These are phyloP conservation scores for Neurospora sp. DNA, from an alignment of 2,329 filamentous ascomycete genomes.

Conservation along the genomic window DNA sequence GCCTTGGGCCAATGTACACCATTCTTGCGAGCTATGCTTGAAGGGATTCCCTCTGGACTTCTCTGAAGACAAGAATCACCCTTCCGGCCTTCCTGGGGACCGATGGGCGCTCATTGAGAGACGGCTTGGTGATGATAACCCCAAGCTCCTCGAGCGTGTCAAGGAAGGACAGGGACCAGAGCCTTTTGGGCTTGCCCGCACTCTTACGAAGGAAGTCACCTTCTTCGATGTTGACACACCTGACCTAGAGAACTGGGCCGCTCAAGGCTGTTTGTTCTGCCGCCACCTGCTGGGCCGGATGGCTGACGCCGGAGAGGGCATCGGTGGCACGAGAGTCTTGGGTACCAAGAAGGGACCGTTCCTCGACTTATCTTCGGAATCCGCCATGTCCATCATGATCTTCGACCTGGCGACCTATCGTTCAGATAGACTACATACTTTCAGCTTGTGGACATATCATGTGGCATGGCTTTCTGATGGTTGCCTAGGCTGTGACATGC, in stretches of 20 bases:
- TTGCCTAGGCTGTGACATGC: background rate
- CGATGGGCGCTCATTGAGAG: background rate
- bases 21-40: background rate
- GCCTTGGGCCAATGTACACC: background rate
- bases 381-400: background rate
- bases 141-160: background rate
- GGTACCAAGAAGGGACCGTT: background rate
- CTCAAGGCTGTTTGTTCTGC: background rate
- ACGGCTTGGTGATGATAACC: background rate
- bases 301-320: background rate
- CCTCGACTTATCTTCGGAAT: background rate
- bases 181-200: background rate
- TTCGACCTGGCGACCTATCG: background rate
- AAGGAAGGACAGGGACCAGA: background rate
- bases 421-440: background rate
- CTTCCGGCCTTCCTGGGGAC: background rate
- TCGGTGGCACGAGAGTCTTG: background rate
- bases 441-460: background rate
- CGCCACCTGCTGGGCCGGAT: background rate
- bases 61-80: background rate
- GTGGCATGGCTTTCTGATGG: background rate
- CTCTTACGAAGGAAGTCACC: background rate
- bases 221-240: background rate
- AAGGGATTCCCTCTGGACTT: background rate
- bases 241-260: background rate